Conservation (phyloP, 1,284 basidiomycete genomes). For the Schizophyllum amplum region DNA sequence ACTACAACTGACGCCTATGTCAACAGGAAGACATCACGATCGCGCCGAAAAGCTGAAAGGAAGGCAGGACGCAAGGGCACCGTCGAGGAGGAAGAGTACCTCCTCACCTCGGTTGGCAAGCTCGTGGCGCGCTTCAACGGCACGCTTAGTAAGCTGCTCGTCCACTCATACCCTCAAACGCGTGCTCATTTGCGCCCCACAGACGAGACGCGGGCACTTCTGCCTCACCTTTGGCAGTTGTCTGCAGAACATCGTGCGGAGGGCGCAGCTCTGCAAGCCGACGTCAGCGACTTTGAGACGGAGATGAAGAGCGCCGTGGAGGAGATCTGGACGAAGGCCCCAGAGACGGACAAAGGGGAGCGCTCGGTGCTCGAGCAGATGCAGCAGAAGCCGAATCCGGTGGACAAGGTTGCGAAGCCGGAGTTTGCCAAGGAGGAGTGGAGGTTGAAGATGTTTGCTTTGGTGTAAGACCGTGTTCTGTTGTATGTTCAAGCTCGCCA, state of each 20-base stretch:
- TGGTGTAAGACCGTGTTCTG: too few species aligned
- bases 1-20: neutral
- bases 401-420: slow-evolving; percentile 52
- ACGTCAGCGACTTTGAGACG: slow-evolving; percentile 40
- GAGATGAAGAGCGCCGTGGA: slow-evolving; percentile 48
- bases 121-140: slow-evolving; percentile 51
- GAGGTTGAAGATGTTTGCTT: slow-evolving; percentile 38
- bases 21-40: slow-evolving; percentile 61
- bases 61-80: slow-evolving; percentile 92
- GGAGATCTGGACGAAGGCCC: slow-evolving; percentile 48
- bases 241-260: slow-evolving; percentile 51
- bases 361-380: slow-evolving; percentile 43
- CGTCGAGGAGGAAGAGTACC: slow-evolving; percentile 94
- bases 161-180: neutral
- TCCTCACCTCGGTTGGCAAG: slow-evolving; percentile 78
- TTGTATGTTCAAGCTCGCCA: too few species aligned
- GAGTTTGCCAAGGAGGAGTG: slow-evolving; percentile 40
- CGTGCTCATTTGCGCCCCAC: too few species aligned
- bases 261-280: slow-evolving; percentile 45
- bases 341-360: slow-evolving; percentile 2
- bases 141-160: slow-evolving; percentile 46
- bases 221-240: slow-evolving; percentile 66
- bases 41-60: slow-evolving; percentile 74
- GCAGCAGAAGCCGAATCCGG: slow-evolving; percentile 40
- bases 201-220: slow-evolving; percentile 54